Percentiles rank a stretch among this genome's conserved stretches.
These are phyloP conservation scores for Tuber calosporum DNA, from an alignment of 495 filamentous ascomycete genomes.

Conservation along the genomic window DNA sequence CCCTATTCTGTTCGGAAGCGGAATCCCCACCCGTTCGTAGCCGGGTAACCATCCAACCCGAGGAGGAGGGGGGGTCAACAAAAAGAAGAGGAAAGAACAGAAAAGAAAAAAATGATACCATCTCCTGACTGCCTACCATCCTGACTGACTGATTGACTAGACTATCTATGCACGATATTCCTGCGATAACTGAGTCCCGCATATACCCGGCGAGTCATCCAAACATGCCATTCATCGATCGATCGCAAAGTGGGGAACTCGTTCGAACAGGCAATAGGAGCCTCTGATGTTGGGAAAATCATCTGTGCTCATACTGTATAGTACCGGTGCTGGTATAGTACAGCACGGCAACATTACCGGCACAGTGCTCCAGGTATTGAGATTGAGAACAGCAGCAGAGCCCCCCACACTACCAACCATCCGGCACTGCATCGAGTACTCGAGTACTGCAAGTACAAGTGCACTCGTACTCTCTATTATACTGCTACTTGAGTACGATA, in stretches of 20 bases:
- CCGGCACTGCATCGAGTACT: too few species aligned
- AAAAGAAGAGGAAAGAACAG: too few species aligned
- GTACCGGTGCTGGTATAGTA: background rate
- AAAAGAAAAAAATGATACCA: background rate
- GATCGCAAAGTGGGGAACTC: background rate
- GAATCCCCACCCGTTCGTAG: background rate
- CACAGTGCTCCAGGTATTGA: too few species aligned
- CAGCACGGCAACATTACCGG: background rate
- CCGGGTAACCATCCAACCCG: background rate
- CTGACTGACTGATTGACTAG: background rate
- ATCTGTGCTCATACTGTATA: background rate
- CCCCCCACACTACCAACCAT: background rate
- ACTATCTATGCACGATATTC: background rate
- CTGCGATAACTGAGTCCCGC: background rate
- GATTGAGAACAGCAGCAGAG: background rate
- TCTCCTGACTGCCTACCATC: background rate
- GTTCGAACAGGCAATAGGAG: background rate
- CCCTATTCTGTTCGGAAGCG: background rate
- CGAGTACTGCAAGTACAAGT: too few species aligned
- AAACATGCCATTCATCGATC: background rate
- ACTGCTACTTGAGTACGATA: too few species aligned
- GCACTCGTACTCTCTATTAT: too few species aligned
- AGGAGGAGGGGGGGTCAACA: background rate
- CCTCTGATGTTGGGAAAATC: background rate
- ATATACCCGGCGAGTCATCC: constrained; percentile 5